These are phyloP conservation scores for Petunia axillaris DNA, from an alignment of 257 asterid genomes.

Conservation along the genomic window DNA sequence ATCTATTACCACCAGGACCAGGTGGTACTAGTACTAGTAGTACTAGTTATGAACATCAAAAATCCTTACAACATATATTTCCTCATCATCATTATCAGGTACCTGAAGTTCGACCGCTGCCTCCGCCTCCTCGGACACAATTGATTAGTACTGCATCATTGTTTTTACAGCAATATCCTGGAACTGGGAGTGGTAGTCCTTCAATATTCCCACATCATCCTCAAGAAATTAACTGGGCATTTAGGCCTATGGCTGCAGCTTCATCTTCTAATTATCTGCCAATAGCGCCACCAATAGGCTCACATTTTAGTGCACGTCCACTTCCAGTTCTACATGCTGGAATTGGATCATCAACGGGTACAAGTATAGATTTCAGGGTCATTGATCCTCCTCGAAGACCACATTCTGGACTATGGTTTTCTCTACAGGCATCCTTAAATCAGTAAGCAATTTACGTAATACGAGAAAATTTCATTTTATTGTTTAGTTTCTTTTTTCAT, in stretches of 20 bases:
- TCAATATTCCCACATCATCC: conserved; percentile 28
- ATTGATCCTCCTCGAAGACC: conserved; percentile 76
- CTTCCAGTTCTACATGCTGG: conserved; percentile 45
- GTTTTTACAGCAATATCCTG: conserved; percentile 32
- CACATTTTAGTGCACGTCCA: conserved; percentile 48
- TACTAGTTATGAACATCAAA: conserved; percentile 20
- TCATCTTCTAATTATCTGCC: conserved; percentile 36
- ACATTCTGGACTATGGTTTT: conserved; percentile 84
- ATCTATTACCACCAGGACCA: conserved; percentile 52
- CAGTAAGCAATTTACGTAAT: conserved; percentile 54
- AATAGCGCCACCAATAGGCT: conserved; percentile 29
- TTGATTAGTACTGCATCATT: conserved; percentile 30
- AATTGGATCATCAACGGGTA: conserved; percentile 21
- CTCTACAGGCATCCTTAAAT: conserved; percentile 68
- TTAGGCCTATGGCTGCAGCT: conserved; percentile 47
- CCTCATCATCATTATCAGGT: conserved; percentile 21
- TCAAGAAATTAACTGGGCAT: conserved; percentile 54
- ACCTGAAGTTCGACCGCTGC: conserved; percentile 39
- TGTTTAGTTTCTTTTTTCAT: not conserved
- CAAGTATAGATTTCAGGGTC: conserved; percentile 63
- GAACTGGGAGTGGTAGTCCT: conserved; percentile 24
- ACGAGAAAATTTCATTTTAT: not conserved
- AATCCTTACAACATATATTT: not conserved
- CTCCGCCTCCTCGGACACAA: conserved; percentile 33
- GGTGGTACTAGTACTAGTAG: not conserved